Percentiles rank a stretch among this genome's conserved stretches.
Conservation (phyloP, 2,329 filamentous ascomycete species). For the Beauveria scarabaeidicola region DNA sequence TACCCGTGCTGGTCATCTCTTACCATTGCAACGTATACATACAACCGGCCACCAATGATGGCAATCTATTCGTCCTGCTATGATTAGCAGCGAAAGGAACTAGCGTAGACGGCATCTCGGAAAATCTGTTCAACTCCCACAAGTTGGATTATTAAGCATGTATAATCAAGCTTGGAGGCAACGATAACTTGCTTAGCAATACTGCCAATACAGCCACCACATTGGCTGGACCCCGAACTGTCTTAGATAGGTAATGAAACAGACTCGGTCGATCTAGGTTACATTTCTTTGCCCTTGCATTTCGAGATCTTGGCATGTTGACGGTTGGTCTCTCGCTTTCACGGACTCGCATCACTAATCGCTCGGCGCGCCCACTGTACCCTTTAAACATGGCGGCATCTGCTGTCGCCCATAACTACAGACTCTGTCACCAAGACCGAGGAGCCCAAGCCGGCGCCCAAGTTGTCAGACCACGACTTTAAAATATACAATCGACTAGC, state of each 20-base stretch:
- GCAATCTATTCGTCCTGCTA: too few relatives aligned
- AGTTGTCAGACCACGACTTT: slow-evolving; percentile 57
- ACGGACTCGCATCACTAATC: background rate
- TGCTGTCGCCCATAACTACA: background rate
- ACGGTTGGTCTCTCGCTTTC: background rate
- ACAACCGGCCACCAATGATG: too few relatives aligned
- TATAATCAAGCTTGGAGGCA: background rate
- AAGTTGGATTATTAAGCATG: background rate
- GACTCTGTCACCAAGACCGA: background rate
- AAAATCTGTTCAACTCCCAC: too few relatives aligned
- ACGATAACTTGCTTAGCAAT: background rate
- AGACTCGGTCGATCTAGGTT: background rate
- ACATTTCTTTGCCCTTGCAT: background rate
- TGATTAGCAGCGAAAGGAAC: too few relatives aligned
- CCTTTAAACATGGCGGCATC: background rate
- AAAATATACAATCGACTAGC: slow-evolving; percentile 63
- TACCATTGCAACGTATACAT: too few relatives aligned
- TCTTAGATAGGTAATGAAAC: background rate
- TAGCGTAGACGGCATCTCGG: too few relatives aligned
- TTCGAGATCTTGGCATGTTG: background rate
- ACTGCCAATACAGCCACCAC: background rate
- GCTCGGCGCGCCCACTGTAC: background rate
- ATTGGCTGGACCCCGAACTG: background rate
- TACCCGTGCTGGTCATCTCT: too few relatives aligned
- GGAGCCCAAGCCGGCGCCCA: slow-evolving; percentile 40